These are phyloP conservation scores for Drosera spatulata DNA, from an alignment of 179 eudicot genomes.

Conservation along the genomic window DNA sequence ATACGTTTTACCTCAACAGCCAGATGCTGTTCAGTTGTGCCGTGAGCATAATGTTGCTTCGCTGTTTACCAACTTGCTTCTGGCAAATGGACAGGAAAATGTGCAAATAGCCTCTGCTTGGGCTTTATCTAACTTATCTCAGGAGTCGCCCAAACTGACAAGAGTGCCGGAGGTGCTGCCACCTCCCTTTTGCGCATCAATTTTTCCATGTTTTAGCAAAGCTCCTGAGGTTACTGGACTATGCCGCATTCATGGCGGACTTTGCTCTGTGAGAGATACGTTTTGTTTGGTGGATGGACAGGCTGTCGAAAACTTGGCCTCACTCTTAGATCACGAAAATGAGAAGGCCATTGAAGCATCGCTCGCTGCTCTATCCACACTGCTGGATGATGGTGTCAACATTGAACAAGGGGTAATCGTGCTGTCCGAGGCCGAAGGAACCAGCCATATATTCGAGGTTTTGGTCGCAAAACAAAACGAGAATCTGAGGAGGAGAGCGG, in stretches of 20 bases:
- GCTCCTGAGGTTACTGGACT: constrained; percentile 40
- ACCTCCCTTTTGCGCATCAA: constrained; percentile 30
- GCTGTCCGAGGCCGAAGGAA: constrained; percentile 48
- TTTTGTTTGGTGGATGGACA: constrained; percentile 76
- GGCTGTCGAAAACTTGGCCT: constrained; percentile 61
- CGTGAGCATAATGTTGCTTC: constrained; percentile 41
- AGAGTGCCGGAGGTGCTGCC: constrained; percentile 40
- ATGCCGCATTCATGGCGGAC: constrained; percentile 67
- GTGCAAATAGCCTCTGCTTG: constrained; percentile 80
- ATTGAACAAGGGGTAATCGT: constrained; percentile 58
- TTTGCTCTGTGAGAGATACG: constrained; percentile 52
- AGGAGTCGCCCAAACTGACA: constrained; percentile 45
- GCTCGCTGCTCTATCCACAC: constrained; percentile 71
- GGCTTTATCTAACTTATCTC: constrained; percentile 71
- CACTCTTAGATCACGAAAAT: constrained; percentile 71
- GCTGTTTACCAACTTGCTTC: constrained; percentile 60
- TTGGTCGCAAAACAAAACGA: constrained; percentile 73
- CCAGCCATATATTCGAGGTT: constrained; percentile 58
- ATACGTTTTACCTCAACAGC: constrained; percentile 52
- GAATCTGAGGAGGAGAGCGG: constrained; percentile 49
- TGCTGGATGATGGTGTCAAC: constrained; percentile 68
- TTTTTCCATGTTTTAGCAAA: constrained; percentile 57
- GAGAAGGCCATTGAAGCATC: constrained; percentile 83
- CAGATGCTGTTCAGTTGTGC: constrained; percentile 40
- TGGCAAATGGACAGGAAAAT: constrained; percentile 61